Percentiles rank a stretch among this genome's conserved stretches.
These are phyloP conservation scores for Fusarium nurragi DNA, from an alignment of 2,329 filamentous ascomycete genomes.

Conservation along the genomic window DNA sequence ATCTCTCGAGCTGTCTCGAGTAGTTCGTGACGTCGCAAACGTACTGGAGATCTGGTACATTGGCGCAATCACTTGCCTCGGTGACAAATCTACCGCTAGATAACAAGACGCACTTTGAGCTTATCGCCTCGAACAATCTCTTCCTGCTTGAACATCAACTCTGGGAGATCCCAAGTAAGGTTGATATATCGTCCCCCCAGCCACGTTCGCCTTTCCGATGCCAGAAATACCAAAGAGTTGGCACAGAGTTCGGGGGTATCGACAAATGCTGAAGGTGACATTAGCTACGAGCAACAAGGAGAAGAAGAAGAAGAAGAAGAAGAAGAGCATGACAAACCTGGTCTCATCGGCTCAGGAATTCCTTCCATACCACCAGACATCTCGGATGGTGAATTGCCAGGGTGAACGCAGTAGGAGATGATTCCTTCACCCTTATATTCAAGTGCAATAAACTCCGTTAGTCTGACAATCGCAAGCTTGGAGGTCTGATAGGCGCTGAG, in stretches of 20 bases:
- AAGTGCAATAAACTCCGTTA: slow-evolving; percentile 22
- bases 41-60: neutral
- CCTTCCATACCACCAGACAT: slow-evolving; percentile 12
- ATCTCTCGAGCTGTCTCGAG: no score
- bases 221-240: slow-evolving; percentile 25
- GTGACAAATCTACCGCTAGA: neutral
- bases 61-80: neutral
- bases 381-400: slow-evolving; percentile 25
- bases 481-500: slow-evolving; percentile 29
- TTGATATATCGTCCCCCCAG: slow-evolving; percentile 27
- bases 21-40: no score
- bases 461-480: slow-evolving; percentile 25
- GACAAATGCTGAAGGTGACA: neutral
- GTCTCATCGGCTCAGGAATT: neutral
- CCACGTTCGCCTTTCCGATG: slow-evolving; percentile 8
- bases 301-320: rapidly evolving
- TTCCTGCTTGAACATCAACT: slow-evolving; percentile 18
- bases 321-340: neutral
- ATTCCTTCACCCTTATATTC: slow-evolving; percentile 13
- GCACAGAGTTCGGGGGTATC: slow-evolving; percentile 25
- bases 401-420: slow-evolving; percentile 15
- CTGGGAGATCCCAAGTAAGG: slow-evolving; percentile 30
- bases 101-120: slow-evolving; percentile 8
- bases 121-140: slow-evolving; percentile 10
- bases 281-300: neutral